Evolutionary conservation across 108 stramenopile species (phyloP), one percentile per base, ranked within the genome.

Genomic region (Craspedostauros australis): DNA sequence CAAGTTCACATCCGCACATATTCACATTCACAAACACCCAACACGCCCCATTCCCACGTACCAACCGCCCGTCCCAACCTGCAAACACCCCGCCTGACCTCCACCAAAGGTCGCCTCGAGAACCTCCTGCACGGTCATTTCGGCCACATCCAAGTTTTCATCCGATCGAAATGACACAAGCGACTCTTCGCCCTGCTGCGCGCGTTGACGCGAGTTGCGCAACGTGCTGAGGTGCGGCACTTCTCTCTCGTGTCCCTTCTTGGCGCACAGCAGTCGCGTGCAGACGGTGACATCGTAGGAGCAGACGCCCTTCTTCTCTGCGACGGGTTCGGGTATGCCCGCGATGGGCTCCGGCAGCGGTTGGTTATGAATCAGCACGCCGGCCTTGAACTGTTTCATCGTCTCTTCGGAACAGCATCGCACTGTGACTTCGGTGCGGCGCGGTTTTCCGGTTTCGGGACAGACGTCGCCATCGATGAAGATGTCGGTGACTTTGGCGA

Each of bases 231-330:
- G 40, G 39, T 39, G 18, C 5, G 25, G 25, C 43, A 57, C 6
- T 11, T 39, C 22, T 11, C 50, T 15, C 5, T 50, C 34, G 5
- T 45, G 37, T 15, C 12, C 32, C 22, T 51, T 40, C 18, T 67
- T 50, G 23, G 56, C 58, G 33, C 90, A 92, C 39, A 92, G 46
- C 19, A 83, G 40, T 5, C 73, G 74, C 25, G 90, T 88, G 49
- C 90, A 92, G 20, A 92, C 57, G n/a, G 64, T 72, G 22, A 85
- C 34, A 7, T 66, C 62, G 54, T 88, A 88, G 20, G 33, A 25
- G 49, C 90, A 88, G 34, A 60, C 37, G 7, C 16, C 14, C 4
- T 57, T 44, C 3, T 30, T 18, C 8, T 49, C 37, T 54, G 75
- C 66, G 2, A 29, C 30, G 0, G 54, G 45, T 11, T 38, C 25